phyloP scores from a whole-genome alignment of 441 rosid species.

The Theobroma grandiflorum region DNA sequence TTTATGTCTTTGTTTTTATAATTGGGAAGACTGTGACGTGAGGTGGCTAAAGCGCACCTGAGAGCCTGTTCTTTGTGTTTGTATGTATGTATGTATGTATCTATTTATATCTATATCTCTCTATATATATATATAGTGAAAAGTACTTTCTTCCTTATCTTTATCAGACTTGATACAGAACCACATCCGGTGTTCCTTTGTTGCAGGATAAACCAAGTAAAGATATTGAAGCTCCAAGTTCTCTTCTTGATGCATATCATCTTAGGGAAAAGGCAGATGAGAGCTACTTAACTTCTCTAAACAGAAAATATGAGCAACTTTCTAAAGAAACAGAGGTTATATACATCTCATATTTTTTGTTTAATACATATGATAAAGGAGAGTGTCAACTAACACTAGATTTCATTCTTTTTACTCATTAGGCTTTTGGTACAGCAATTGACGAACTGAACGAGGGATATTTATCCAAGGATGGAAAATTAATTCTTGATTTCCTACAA shows the following conservation, averaged over 20 bases:
- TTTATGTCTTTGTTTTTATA: conserved; percentile 7
- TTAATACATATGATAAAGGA: conserved; percentile 24
- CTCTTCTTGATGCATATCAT: conserved; percentile 84
- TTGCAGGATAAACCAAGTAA: conserved; percentile 48
- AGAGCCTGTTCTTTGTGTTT: background rate
- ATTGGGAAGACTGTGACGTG: background rate
- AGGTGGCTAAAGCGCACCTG: background rate
- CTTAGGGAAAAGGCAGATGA: conserved; percentile 56
- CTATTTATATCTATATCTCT: no score
- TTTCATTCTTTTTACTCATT: conserved; percentile 37
- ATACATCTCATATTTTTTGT: conserved; percentile 27
- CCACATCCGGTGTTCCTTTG: conserved; percentile 31
- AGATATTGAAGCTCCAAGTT: conserved; percentile 43
- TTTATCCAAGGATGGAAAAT: conserved; percentile 70
- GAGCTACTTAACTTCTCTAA: conserved; percentile 36
- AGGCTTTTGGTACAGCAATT: conserved; percentile 58
- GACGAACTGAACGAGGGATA: conserved; percentile 64
- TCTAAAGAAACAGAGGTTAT: conserved; percentile 55
- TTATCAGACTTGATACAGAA: conserved; percentile 26
- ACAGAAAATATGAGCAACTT: conserved; percentile 35
- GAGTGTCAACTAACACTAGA: conserved; percentile 28
- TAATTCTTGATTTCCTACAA: conserved; percentile 82
- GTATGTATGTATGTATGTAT: background rate
- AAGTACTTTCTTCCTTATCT: background rate
- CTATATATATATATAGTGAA: no score